Evolutionary conservation across 306 rosid species (phyloP), one percentile per base, ranked within the genome.

Genomic region (Clitoria ternatea): DNA sequence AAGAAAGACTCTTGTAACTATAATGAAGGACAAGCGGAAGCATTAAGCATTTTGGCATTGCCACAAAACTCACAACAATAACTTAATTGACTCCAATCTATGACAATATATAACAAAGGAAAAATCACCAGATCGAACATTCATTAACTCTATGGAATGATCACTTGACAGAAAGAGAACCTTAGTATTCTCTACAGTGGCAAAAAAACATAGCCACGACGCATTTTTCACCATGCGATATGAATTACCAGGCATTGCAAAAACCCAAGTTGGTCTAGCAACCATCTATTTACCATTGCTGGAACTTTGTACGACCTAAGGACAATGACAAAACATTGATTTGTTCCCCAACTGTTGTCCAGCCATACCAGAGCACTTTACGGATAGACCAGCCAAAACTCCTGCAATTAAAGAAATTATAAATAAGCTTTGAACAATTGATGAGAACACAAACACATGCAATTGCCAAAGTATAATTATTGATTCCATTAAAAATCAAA

Each of bases 171-270:
- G 53, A 72, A 73, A 43, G 44, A 61, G 22, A 66, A 75, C 69
- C 72, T 77, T 8, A 61, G 69, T 76, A 73, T 53, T 61, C 56
- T 54, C 45, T 55, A 68, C 50, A 48, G 82, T 75, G 79, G 82
- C 80, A 56, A 61, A 57, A 82, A 72, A 66, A 69, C 45, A 73
- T 35, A 54, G 73, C 80, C 70, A 76, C 74, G 61, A 48, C 69
- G 75, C 73, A 24, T 70, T 69, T 49, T 69, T 66, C 68, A 54
- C 63, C 76, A 66, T 35, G 26, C 47, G 63, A 81, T 75, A 70
- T 43, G 75, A 70, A 62, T 72, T 57, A 79, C 85, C 87, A 78
- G 83, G 79, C 69, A 72, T 37, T 69, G 79, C 63, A 55, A 74
- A 79, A 79, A 49, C 62, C 74, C 57, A 73, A 64, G 75, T 82